Evolutionary conservation across 1,139 yeast species (phyloP).

Genomic region (Blastobotrys apis): DNA sequence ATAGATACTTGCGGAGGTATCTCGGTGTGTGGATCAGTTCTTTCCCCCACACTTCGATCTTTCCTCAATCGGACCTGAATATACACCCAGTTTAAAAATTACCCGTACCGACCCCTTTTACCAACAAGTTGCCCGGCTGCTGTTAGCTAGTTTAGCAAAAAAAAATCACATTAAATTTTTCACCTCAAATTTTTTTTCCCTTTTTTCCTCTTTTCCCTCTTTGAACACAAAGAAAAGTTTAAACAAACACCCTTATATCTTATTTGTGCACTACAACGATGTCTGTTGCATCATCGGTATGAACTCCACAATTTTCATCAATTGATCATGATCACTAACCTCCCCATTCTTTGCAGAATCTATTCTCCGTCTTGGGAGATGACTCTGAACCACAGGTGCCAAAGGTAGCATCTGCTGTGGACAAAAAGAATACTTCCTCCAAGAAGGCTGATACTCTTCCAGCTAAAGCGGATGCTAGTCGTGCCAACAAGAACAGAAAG

Average conservation of each 20-base stretch:
- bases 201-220: constrained; percentile 1
- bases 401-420: constrained; percentile 52
- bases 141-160: no score
- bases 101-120: no score
- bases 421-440: constrained; percentile 77
- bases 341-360: constrained; percentile 24
- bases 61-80: no score
- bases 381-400: constrained; percentile 46
- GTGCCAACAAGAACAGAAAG: constrained; percentile 41
- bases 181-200: constrained; percentile 2
- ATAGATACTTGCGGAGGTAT: no score
- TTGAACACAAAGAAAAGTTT: not conserved
- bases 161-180: constrained; percentile 3
- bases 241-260: not conserved
- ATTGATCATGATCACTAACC: no score
- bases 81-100: no score
- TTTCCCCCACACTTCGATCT: no score
- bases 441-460: constrained; percentile 88
- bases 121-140: no score
- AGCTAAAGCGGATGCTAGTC: constrained; percentile 55
- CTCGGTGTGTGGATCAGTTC: no score
- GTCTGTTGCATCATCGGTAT: constrained; percentile 11
- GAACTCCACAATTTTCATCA: not conserved
- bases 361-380: constrained; percentile 51
- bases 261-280: constrained; percentile 1